phyloP scores from a whole-genome alignment of 495 filamentous ascomycete species.

The Hypoxylon fragiforme region DNA sequence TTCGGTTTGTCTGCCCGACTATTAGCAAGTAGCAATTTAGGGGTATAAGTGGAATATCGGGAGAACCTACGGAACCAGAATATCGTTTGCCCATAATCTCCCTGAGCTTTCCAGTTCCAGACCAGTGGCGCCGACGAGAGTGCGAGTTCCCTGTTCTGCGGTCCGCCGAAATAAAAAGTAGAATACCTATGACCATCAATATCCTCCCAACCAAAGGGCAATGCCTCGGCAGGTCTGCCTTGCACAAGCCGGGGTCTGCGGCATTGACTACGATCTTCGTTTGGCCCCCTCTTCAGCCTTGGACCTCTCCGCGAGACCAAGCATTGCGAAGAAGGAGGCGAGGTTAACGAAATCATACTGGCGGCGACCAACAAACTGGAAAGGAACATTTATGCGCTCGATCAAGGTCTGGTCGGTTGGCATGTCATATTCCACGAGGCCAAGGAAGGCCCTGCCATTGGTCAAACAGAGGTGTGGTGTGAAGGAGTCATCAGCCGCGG shows the following conservation, averaged over 20 bases:
- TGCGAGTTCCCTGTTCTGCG: slow-evolving; percentile 54
- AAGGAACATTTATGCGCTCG: slow-evolving; percentile 9
- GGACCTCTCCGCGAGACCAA: slow-evolving; percentile 12
- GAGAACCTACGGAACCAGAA: slow-evolving; percentile 18
- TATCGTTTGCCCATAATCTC: slow-evolving; percentile 50
- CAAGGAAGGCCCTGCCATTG: slow-evolving; percentile 19
- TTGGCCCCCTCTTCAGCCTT: neutral
- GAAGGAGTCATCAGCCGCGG: neutral
- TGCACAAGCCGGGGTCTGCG: slow-evolving; percentile 36
- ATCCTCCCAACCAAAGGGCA: no score
- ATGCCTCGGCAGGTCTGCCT: slow-evolving; percentile 34
- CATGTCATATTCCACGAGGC: neutral
- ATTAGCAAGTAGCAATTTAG: no score
- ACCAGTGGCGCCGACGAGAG: slow-evolving; percentile 54
- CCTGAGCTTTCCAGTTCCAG: slow-evolving; percentile 55
- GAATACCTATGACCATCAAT: no score
- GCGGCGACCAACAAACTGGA: neutral
- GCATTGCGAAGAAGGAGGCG: slow-evolving; percentile 20
- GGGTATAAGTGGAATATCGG: no score
- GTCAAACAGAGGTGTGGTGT: slow-evolving; percentile 25
- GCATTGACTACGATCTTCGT: slow-evolving; percentile 36
- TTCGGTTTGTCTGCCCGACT: no score
- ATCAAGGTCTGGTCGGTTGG: slow-evolving; percentile 13
- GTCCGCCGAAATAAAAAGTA: slow-evolving; percentile 51
- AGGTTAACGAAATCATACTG: slow-evolving; percentile 34